Evolutionary conservation across 495 filamentous ascomycete species (phyloP), one percentile per base, ranked within the genome.

Genomic region (Amniculicola lignicola): DNA sequence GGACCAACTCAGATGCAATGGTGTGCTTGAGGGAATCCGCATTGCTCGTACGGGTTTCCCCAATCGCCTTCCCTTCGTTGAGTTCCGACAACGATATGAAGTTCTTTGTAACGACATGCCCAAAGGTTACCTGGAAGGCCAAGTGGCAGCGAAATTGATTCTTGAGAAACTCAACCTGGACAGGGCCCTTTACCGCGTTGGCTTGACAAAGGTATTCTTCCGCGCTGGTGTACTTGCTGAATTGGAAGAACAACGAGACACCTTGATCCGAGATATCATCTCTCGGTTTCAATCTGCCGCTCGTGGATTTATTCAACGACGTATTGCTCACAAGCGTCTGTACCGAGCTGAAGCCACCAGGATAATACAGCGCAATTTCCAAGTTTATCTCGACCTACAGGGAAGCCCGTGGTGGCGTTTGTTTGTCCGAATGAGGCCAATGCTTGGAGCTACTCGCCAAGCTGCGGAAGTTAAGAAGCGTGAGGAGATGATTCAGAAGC

Each of bases 11-110:
- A 83, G 94, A 27, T 99, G 94, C 70, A 99, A 99, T 67, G 94
- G 94, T 85, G 94, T 99, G 3, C 77, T 99, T 4, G 94, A 99
- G 70, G 94, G 94, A 40, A 99, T 99, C 66, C 79, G 94, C 49
- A 99, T 99, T 69, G 94, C 94, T 11, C 82, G 94, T 11, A 99
- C 93, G 24, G 94, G 94, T n/a, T 99, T 97, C 67, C 94, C 94
- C 35, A 99, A 99, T 70, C 78, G 94, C 53, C 76, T 99, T 2
- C 78, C 86, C 0, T 99, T 97, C 68, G 78, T 87, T 10, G 94
- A 99, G 66, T 99, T 99, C 70, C 81, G 94, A 36, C 86, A 94
- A 58, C 86, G 94, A 35, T 99, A 99, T 69, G 94, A 96, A 69
- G 91, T 97, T n/a, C 82, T 99, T 14, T 96, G 90, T 64, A 79